Percentiles rank a stretch among this genome's conserved stretches.
Evolutionary conservation across 164 flowering plant genomes (phyloP).

Genomic region (Berberis thunbergii): DNA sequence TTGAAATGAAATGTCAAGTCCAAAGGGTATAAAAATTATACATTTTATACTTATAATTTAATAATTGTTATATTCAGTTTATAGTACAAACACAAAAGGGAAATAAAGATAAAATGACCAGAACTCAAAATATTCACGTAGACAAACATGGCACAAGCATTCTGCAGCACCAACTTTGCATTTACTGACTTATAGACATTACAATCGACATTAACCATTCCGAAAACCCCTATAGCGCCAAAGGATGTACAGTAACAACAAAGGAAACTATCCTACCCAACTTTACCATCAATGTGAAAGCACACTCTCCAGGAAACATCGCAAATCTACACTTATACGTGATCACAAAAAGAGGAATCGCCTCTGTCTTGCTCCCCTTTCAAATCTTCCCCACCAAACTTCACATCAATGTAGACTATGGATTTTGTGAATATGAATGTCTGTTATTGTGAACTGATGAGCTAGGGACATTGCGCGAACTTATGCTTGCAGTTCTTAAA

Average conservation of each 20-base stretch:
- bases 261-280: background rate
- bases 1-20: background rate
- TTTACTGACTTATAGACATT: background rate
- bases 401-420: constrained; percentile 10
- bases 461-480: constrained; percentile 44
- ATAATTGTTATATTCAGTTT: background rate
- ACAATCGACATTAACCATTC: background rate
- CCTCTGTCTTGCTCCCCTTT: background rate
- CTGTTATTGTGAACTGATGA: constrained; percentile 18
- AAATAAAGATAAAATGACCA: background rate
- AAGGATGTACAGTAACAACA: background rate
- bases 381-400: background rate
- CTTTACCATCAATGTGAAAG: background rate
- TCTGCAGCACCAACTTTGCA: background rate
- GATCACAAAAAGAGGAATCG: background rate
- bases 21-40: background rate
- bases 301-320: background rate
- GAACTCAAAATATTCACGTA: background rate
- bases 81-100: background rate
- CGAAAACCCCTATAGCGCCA: background rate
- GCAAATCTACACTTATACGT: too few relatives aligned
- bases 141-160: background rate
- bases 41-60: too few relatives aligned
- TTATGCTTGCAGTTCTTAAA: constrained; percentile 81
- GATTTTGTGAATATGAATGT: constrained; percentile 23